Evolutionary conservation across 768 basidiomycete species (phyloP), one percentile per base, ranked within the genome.

Genomic region (Suillus luteus): DNA sequence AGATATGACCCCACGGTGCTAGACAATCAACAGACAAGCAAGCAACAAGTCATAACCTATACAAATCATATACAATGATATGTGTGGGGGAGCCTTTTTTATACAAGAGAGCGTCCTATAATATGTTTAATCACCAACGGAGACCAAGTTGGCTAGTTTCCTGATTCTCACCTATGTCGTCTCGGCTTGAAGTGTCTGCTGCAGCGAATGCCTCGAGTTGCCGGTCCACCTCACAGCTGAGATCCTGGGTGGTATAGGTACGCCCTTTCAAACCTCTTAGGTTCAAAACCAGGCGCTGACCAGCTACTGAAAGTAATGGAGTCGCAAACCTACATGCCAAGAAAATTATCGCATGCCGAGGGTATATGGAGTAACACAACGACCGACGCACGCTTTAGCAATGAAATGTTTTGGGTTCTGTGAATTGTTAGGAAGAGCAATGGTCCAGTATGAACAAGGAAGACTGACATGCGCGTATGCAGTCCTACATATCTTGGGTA

Each of bases 271-370:
- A 65, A 65, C 43, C 27, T 12, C 60, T 62, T 10, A 68, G 67
- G 62, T 68, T 73, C 62, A 68, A 62, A 37, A 67, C 70, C 49
- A 68, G 73, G 49, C 67, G 75, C 64, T 64, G 74, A 57, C 61
- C 73, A 55, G 64, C 62, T 62, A 62, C 57, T 44, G 24, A 75
- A 68, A 67, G 41, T n/a, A 68, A 5, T 22, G 65, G 65, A 40
- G 60, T 24, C 7, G 61, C 49, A 14, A 66, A 55, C 17, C 67
- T 68, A 61, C 15, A 37, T n/a, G 4, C 24, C 43, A 5, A 19
- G 8, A 48, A 4, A 59, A 37, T 52, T 1, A 62, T 59, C 22
- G 9, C 31, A 12, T 43, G 44, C 22, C 11, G 15, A 24, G 9
- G 52, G 46, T 17, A 49, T 15, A 24, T n/a, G 2, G n/a, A 48